phyloP scores from a whole-genome alignment of 1,284 basidiomycete species.

The Ustilago loliicola region DNA sequence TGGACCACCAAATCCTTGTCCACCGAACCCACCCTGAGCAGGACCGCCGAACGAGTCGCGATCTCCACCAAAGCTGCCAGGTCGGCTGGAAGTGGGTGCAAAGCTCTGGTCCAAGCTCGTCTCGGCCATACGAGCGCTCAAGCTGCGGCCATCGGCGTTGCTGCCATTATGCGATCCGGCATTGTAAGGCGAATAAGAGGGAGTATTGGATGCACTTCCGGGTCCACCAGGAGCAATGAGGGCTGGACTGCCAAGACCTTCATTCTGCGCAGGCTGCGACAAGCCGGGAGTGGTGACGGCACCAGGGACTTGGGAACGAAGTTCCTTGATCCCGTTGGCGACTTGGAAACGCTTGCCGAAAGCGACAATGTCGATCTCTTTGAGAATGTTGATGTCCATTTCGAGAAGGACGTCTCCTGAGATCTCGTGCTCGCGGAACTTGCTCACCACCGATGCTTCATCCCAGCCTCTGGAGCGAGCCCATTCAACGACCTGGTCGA shows the following conservation, averaged over 20 bases:
- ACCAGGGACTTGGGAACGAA: constrained; percentile 72
- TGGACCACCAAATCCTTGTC: constrained; percentile 34
- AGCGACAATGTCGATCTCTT: constrained; percentile 93
- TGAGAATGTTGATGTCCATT: constrained; percentile 90
- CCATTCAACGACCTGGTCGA: constrained; percentile 93
- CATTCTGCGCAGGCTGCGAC: constrained; percentile 19
- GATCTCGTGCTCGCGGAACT: constrained; percentile 91
- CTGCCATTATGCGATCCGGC: constrained; percentile 42
- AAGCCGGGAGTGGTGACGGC: constrained; percentile 22
- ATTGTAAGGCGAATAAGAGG: constrained; percentile 35
- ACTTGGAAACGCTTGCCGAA: constrained; percentile 96
- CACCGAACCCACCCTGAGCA: constrained; percentile 10
- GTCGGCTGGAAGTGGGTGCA: constrained; percentile 37
- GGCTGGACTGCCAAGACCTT: constrained; percentile 46
- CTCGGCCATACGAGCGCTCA: constrained; percentile 43
- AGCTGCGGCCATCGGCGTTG: constrained; percentile 49
- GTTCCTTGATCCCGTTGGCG: constrained; percentile 91
- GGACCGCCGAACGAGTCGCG: constrained; percentile 34
- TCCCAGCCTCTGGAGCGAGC: constrained; percentile 87
- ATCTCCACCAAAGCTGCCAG: constrained; percentile 37
- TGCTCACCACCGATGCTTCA: constrained; percentile 79
- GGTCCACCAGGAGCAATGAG: constrained; percentile 32
- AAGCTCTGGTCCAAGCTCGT: constrained; percentile 43
- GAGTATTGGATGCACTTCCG: constrained; percentile 23
- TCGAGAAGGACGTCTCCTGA: constrained; percentile 95